A percentile compares a stretch with the other conserved stretches of the same genome.
phyloP scores from a whole-genome alignment of 2,329 filamentous ascomycete genomes.

The Talaromyces piceae region DNA sequence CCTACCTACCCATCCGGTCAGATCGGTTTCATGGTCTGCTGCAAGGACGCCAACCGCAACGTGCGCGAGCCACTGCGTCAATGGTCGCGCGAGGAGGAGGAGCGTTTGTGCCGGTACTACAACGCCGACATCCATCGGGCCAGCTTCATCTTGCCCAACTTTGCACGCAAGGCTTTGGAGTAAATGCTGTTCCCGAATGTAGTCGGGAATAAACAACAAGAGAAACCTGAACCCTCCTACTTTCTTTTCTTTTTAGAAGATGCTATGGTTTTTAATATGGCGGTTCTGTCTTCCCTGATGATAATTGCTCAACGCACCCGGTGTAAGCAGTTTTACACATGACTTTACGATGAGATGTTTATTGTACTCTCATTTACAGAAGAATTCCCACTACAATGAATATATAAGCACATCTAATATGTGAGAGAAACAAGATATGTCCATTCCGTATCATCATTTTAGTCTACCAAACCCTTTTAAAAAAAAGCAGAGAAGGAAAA shows the following conservation, averaged over 20 bases:
- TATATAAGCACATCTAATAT: too few relatives aligned
- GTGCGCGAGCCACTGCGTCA: conserved; percentile 75
- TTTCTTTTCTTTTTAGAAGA: too few relatives aligned
- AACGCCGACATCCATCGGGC: conserved; percentile 95
- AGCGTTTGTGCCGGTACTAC: conserved; percentile 92
- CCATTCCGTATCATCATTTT: neutral
- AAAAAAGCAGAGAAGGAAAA: too few relatives aligned
- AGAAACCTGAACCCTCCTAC: neutral
- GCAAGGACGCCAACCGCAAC: conserved; percentile 80
- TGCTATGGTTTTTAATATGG: neutral
- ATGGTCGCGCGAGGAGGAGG: conserved; percentile 83
- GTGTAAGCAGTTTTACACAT: neutral
- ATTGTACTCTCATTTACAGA: neutral
- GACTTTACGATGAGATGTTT: neutral
- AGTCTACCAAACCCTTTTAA: neutral
- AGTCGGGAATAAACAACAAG: neutral
- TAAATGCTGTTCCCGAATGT: neutral
- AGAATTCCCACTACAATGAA: too few relatives aligned
- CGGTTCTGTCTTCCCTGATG: neutral
- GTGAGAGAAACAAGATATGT: too few relatives aligned
- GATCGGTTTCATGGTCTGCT: conserved; percentile 99
- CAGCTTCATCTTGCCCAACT: conserved; percentile 85
- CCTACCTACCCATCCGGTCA: conserved; percentile 98
- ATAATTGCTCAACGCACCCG: too few relatives aligned
- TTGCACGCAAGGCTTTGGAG: conserved; percentile 66